Base-by-base conservation (phyloP, 768 basidiomycete species). In the Phlegmacium glaucopus region DNA sequence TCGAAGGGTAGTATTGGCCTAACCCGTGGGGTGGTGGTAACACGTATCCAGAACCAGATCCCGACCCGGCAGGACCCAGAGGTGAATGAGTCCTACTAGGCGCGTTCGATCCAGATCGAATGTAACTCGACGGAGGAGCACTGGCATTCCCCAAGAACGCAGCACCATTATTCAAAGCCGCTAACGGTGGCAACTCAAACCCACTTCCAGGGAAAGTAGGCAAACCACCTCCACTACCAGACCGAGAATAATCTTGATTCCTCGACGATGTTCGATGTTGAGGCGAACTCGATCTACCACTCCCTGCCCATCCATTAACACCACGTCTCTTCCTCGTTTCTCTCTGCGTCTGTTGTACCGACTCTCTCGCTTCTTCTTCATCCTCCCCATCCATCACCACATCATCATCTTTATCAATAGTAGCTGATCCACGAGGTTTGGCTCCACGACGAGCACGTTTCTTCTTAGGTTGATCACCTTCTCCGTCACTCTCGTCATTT, bases 71-170 rank as follows among this genome's bases (percentile, higher is more conserved):
- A 53, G 76, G 80, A 44, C 76, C 77, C 58, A 82, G 63, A 40
- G 85, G 86, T 38, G 85, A 86, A 61, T 88, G 85, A 43, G 85
- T 83, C 56, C 85, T 70, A 63, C 83, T 87, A 5, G 86, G 86
- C 18, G 80, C 81, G 52, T 78, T 74, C 40, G 79, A 83, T 47
- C 81, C 74, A 17, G 83, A 78, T 56, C 84, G 75, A 54, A 83
- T 69, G 64, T 85, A 85, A 61, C 80, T 78, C 42, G 77, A 69
- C 11, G 32, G 32, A 38, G 71, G 71, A 49, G 74, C 70, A 60
- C 61, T 60, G n/a, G 60, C 57, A 53, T 64, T 70, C 30, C 61
- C 59, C 50, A 72, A 60, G 44, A 72, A 65, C 26, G 64, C 61
- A 11, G 57, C 57, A 35, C 57, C 64, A 45, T 63, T 56, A 52